A percentile compares a stretch with the other conserved stretches of the same genome.
Evolutionary conservation across 192 early-diverging fungal genomes (phyloP).

Genomic region (Podila clonocystis): DNA sequence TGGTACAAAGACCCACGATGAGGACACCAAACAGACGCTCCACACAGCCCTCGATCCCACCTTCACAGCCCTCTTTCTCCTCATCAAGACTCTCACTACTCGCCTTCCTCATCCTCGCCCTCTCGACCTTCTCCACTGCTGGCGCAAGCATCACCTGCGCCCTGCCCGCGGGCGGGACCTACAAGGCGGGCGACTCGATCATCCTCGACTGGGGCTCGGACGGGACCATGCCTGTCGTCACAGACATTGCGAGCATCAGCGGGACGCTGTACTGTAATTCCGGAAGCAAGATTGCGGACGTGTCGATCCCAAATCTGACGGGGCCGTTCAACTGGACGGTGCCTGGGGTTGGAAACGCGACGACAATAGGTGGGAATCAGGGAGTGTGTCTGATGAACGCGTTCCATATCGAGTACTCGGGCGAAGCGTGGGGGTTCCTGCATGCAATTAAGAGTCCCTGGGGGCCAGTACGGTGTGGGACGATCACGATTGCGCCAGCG

Average conservation of each 20-base stretch:
- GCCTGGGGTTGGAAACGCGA: slow-evolving; percentile 41
- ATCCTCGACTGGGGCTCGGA: slow-evolving; percentile 31
- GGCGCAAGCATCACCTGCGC: slow-evolving; percentile 29
- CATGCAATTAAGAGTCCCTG: slow-evolving; percentile 7
- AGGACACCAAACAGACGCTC: too few species aligned
- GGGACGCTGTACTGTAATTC: slow-evolving; percentile 29
- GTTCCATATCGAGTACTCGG: slow-evolving; percentile 40
- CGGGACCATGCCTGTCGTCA: slow-evolving; percentile 12
- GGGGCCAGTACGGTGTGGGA: slow-evolving; percentile 38
- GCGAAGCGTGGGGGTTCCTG: slow-evolving; percentile 11
- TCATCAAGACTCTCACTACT: too few species aligned
- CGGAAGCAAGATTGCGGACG: slow-evolving; percentile 12
- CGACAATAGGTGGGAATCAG: slow-evolving; percentile 13
- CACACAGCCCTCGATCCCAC: too few species aligned
- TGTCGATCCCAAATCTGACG: slow-evolving; percentile 18
- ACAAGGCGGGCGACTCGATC: slow-evolving; percentile 38
- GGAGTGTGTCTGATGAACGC: slow-evolving; percentile 27
- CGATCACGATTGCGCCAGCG: slow-evolving; percentile 29
- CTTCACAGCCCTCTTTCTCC: too few species aligned
- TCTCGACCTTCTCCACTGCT: neutral
- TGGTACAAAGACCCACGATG: too few species aligned
- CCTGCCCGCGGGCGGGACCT: slow-evolving; percentile 26
- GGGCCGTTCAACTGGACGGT: slow-evolving; percentile 35
- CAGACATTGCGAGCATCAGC: slow-evolving; percentile 22
- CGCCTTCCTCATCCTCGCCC: neutral